These are phyloP conservation scores for Diaporthe sp. DNA, from an alignment of 2,329 filamentous ascomycete species.

Conservation along the genomic window DNA sequence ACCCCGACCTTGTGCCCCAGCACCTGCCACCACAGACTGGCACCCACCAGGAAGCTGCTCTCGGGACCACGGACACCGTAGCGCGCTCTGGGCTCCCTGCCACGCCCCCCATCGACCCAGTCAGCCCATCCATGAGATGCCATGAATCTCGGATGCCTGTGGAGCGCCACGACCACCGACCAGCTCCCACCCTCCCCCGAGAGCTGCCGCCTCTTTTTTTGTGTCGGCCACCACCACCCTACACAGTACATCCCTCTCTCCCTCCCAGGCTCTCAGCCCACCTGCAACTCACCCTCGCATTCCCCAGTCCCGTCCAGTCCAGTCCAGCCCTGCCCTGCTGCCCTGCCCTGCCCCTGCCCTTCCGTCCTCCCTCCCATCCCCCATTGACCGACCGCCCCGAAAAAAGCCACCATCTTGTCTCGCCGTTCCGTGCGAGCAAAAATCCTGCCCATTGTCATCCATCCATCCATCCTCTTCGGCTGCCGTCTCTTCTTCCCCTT, in stretches of 20 bases:
- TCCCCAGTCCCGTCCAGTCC: conserved; percentile 24
- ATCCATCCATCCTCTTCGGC: conserved; percentile 23
- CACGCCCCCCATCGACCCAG: conserved; percentile 26
- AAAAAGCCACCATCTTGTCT: conserved; percentile 38
- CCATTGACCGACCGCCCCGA: conserved; percentile 42
- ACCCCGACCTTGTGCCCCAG: conserved; percentile 13
- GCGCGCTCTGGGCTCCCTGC: conserved; percentile 32
- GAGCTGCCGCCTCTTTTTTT: conserved; percentile 34
- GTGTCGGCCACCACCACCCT: conserved; percentile 41
- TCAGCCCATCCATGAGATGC: conserved; percentile 34
- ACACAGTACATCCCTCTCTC: conserved; percentile 35
- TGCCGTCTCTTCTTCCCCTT: conserved; percentile 20
- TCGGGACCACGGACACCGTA: conserved; percentile 41
- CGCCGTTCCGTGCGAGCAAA: conserved; percentile 34
- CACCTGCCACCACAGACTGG: conserved; percentile 8
- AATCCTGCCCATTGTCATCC: conserved; percentile 30
- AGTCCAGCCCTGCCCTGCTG: conserved; percentile 41
- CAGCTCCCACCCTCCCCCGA: conserved; percentile 30
- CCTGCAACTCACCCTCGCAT: conserved; percentile 32
- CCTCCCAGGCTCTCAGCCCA: conserved; percentile 41
- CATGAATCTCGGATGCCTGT: conserved; percentile 39
- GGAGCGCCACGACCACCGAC: conserved; percentile 36
- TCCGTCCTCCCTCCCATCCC: conserved; percentile 44
- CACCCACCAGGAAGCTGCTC: conserved; percentile 20
- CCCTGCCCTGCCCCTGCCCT: conserved; percentile 22